Evolutionary conservation across 495 filamentous ascomycete genomes (phyloP).

Genomic region (Parathielavia hyrcaniae): DNA sequence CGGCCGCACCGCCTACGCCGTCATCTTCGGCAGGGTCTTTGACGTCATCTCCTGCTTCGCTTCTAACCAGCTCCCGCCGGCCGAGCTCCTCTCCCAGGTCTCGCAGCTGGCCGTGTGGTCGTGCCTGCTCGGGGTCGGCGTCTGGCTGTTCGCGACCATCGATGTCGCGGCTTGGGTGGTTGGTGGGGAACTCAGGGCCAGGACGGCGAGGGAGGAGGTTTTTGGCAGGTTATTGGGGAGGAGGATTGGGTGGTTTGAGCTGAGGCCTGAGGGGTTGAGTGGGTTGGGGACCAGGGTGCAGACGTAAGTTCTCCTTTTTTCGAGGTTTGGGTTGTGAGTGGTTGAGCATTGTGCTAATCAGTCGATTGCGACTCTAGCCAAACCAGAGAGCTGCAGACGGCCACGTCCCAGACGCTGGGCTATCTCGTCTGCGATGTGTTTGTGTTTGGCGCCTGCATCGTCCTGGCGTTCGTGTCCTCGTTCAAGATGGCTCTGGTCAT

Average conservation of each 20-base stretch:
- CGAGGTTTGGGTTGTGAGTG: neutral
- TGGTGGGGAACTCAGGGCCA: constrained; percentile 77
- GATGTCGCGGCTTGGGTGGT: constrained; percentile 64
- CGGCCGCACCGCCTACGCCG: constrained; percentile 56
- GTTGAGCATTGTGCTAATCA: neutral
- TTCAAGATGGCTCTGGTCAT: constrained; percentile 85
- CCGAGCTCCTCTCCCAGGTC: constrained; percentile 50
- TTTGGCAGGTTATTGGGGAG: constrained; percentile 59
- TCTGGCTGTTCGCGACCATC: constrained; percentile 58
- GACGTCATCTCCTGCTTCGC: constrained; percentile 62
- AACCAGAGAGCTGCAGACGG: constrained; percentile 73
- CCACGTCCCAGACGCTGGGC: constrained; percentile 72
- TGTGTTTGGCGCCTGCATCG: constrained; percentile 56
- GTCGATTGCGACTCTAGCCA: constrained; percentile 47
- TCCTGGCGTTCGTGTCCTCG: constrained; percentile 66
- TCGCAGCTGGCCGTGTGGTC: constrained; percentile 54
- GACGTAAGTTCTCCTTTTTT: constrained; percentile 50
- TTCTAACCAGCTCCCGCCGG: constrained; percentile 42
- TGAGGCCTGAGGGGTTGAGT: constrained; percentile 60
- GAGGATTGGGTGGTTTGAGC: constrained; percentile 80
- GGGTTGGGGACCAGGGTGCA: constrained; percentile 65
- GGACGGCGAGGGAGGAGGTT: constrained; percentile 53
- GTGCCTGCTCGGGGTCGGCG: constrained; percentile 51
- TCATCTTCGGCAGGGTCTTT: constrained; percentile 73
- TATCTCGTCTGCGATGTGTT: constrained; percentile 56